phyloP scores from a whole-genome alignment of 345 rosid species.

The Crucihimalaya himalaica region DNA sequence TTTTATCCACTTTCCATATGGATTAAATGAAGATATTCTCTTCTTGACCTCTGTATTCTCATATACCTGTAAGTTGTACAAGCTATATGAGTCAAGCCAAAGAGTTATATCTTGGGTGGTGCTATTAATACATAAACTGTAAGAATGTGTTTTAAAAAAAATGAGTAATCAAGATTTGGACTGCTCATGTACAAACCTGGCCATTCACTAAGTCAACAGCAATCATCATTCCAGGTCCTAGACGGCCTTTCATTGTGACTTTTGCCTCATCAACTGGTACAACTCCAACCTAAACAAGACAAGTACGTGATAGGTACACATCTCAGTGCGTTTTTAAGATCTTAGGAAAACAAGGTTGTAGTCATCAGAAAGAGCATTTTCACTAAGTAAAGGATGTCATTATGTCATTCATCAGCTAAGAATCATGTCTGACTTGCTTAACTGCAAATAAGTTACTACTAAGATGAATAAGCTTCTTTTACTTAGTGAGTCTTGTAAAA shows the following conservation, averaged over 20 bases:
- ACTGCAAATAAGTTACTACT: background rate
- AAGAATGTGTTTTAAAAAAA: background rate
- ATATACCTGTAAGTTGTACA: slow-evolving; percentile 62
- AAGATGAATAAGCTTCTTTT: slow-evolving; percentile 3
- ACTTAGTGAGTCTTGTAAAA: slow-evolving; percentile 5
- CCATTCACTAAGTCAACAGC: slow-evolving; percentile 81
- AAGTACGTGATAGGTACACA: background rate
- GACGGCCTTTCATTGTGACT: slow-evolving; percentile 88
- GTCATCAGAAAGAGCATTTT: background rate
- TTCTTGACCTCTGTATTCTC: slow-evolving; percentile 96
- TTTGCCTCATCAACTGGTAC: slow-evolving; percentile 93
- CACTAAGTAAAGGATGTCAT: too few relatives aligned
- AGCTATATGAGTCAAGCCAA: slow-evolving; percentile 14
- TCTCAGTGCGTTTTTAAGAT: slow-evolving; percentile 2
- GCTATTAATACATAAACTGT: background rate
- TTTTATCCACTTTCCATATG: slow-evolving; percentile 84
- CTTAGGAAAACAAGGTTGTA: slow-evolving; percentile 14
- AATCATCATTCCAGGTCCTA: slow-evolving; percentile 99
- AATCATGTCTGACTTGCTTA: too few relatives aligned
- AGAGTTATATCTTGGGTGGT: background rate
- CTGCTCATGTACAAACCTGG: slow-evolving; percentile 59
- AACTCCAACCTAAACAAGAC: slow-evolving; percentile 80
- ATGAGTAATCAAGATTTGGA: slow-evolving; percentile 5
- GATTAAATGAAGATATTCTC: slow-evolving; percentile 72
- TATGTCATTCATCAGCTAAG: too few relatives aligned